phyloP scores from a whole-genome alignment of 1,139 yeast species.

The Suhomyces wounanorum region DNA sequence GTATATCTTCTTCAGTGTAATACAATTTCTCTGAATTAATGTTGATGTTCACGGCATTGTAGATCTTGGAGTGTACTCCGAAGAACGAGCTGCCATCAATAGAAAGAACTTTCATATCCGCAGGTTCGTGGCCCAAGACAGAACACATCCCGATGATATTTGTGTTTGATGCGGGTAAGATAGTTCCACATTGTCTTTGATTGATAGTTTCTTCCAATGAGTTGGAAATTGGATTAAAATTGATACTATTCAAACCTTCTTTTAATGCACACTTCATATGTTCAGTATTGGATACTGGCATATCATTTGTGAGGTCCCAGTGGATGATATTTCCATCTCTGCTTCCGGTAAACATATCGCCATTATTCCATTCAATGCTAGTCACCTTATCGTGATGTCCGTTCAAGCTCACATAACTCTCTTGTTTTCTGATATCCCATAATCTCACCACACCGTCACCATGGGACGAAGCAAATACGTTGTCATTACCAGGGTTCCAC shows the following conservation, averaged over 20 bases:
- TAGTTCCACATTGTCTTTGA: conserved; percentile 62
- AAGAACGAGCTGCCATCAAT: conserved; percentile 57
- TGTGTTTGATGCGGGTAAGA: conserved; percentile 58
- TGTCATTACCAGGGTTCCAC: conserved; percentile 66
- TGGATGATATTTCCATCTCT: conserved; percentile 71
- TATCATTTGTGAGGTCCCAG: conserved; percentile 59
- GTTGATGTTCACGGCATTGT: conserved; percentile 33
- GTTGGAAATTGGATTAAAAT: conserved; percentile 36
- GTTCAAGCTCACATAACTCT: conserved; percentile 52
- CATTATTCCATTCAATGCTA: conserved; percentile 62
- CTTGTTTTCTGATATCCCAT: conserved; percentile 74
- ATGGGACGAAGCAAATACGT: conserved; percentile 68
- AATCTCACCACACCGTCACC: conserved; percentile 59
- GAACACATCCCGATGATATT: conserved; percentile 47
- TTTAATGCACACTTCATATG: conserved; percentile 45
- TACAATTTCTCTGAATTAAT: conserved; percentile 28
- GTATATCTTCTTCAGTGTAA: conserved; percentile 39
- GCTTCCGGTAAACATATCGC: conserved; percentile 65
- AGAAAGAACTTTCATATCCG: conserved; percentile 45
- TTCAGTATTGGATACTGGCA: conserved; percentile 19
- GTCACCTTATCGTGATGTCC: conserved; percentile 62
- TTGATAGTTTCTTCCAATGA: conserved; percentile 31
- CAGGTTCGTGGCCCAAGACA: conserved; percentile 29
- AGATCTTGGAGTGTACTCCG: conserved; percentile 53
- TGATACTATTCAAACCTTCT: conserved; percentile 49